Evolutionary conservation across 1,284 basidiomycete species (phyloP).

Genomic region (Leccinum fuscescens): DNA sequence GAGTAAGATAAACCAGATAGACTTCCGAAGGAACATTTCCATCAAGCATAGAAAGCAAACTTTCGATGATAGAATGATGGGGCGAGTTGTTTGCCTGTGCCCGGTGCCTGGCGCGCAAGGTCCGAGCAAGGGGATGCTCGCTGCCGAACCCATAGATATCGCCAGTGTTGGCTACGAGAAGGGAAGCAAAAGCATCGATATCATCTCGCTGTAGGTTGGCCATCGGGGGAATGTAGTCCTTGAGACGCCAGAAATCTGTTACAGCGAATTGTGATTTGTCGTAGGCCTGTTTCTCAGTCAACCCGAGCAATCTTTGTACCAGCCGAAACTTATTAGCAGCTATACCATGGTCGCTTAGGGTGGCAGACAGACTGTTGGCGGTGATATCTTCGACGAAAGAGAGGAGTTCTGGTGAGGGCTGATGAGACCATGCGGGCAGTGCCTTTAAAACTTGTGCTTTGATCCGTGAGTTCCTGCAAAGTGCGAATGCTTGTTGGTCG

Average conservation of each 20-base stretch:
- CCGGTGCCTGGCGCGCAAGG: slow-evolving; percentile 42
- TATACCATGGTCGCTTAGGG: slow-evolving; percentile 55
- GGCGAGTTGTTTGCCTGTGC: slow-evolving; percentile 29
- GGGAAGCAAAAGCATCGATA: slow-evolving; percentile 69
- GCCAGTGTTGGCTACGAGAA: slow-evolving; percentile 63
- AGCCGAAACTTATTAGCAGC: slow-evolving; percentile 73
- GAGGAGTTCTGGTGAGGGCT: slow-evolving; percentile 46
- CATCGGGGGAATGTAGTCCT: slow-evolving; percentile 61
- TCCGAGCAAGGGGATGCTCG: slow-evolving; percentile 41
- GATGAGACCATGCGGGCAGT: slow-evolving; percentile 70
- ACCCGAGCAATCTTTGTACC: slow-evolving; percentile 58
- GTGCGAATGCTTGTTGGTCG: slow-evolving; percentile 47
- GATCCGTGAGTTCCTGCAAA: slow-evolving; percentile 42
- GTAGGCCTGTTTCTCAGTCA: slow-evolving; percentile 40
- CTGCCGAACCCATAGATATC: slow-evolving; percentile 57
- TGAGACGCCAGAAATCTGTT: slow-evolving; percentile 80
- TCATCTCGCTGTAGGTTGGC: slow-evolving; percentile 60
- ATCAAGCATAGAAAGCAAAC: slow-evolving; percentile 59
- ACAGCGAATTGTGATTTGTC: slow-evolving; percentile 48
- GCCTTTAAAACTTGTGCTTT: slow-evolving; percentile 50
- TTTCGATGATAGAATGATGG: slow-evolving; percentile 51
- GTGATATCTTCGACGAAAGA: slow-evolving; percentile 46
- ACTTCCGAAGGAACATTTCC: slow-evolving; percentile 48
- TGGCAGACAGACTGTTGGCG: slow-evolving; percentile 45
- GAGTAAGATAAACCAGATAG: slow-evolving; percentile 59